Conservation (phyloP, 2,329 filamentous ascomycete species). For the Triangularia setosa region DNA sequence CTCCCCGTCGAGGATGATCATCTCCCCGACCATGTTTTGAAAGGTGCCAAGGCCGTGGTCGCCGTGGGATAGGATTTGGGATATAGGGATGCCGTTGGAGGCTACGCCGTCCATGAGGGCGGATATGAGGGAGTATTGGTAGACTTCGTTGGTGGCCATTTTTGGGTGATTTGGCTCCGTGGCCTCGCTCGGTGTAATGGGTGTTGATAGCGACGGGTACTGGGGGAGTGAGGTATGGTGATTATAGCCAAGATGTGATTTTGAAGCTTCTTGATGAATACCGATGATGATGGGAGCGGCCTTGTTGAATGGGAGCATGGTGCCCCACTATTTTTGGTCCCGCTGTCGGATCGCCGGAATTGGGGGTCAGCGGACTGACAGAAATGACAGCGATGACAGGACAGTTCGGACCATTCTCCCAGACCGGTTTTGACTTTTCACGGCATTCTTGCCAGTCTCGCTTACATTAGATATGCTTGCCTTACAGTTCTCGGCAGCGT, state of each 20-base stretch:
- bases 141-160: slow-evolving; percentile 34
- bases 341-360: neutral
- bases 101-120: slow-evolving; percentile 36
- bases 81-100: slow-evolving; percentile 30
- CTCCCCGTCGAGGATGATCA: slow-evolving; percentile 33
- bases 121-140: slow-evolving; percentile 34
- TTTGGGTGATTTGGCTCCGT: neutral
- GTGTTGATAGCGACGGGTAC: neutral
- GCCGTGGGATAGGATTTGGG: slow-evolving; percentile 30
- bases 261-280: neutral
- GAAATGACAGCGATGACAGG: neutral
- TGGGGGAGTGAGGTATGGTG: neutral
- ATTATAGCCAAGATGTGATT: neutral
- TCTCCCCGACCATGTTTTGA: slow-evolving; percentile 33
- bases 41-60: slow-evolving; percentile 36
- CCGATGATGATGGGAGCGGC: neutral
- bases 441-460: neutral
- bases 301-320: neutral
- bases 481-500: neutral
- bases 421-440: neutral
- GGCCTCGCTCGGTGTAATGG: neutral
- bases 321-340: neutral
- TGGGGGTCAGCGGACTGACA: neutral
- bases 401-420: neutral
- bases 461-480: neutral